These are phyloP conservation scores for Jasminum sambac DNA, from an alignment of 257 asterid genomes.

Conservation along the genomic window DNA sequence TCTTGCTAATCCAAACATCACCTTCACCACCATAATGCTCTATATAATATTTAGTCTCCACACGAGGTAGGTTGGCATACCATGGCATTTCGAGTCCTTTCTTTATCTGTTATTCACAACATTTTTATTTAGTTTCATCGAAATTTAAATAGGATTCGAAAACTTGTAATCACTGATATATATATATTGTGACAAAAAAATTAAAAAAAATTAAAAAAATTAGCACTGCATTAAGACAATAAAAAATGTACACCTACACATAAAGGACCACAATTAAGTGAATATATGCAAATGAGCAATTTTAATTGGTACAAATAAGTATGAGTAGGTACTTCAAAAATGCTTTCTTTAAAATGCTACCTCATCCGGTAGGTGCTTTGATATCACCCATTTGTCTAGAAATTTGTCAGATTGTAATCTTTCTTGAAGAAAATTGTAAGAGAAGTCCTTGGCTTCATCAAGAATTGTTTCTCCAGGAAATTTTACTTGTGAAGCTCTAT, in stretches of 20 bases:
- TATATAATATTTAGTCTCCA: slow-evolving; percentile 32
- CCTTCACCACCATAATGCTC: slow-evolving; percentile 32
- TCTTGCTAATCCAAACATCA: slow-evolving; percentile 45
- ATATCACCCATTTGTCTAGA: slow-evolving; percentile 50
- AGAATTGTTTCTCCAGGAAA: slow-evolving; percentile 52
- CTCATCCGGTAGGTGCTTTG: slow-evolving; percentile 47
- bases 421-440: slow-evolving; percentile 29
- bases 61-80: slow-evolving; percentile 42
- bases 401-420: slow-evolving; percentile 19
- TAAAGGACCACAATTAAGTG: too few species aligned
- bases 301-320: too few species aligned
- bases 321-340: too few species aligned
- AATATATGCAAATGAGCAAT: too few species aligned
- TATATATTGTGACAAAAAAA: background rate
- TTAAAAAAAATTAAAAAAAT: background rate
- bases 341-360: background rate
- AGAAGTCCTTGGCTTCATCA: slow-evolving; percentile 41
- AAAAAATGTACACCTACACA: too few species aligned
- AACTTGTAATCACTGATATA: too few species aligned
- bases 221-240: too few species aligned
- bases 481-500: slow-evolving; percentile 44
- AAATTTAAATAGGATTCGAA: too few species aligned
- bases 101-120: slow-evolving; percentile 8
- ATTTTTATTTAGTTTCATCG: too few species aligned
- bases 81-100: slow-evolving; percentile 39